Percentiles rank a stretch among this genome's conserved stretches.
Evolutionary conservation across 192 early-diverging fungal genomes (phyloP).

Genomic region (Dissophora ornata): DNA sequence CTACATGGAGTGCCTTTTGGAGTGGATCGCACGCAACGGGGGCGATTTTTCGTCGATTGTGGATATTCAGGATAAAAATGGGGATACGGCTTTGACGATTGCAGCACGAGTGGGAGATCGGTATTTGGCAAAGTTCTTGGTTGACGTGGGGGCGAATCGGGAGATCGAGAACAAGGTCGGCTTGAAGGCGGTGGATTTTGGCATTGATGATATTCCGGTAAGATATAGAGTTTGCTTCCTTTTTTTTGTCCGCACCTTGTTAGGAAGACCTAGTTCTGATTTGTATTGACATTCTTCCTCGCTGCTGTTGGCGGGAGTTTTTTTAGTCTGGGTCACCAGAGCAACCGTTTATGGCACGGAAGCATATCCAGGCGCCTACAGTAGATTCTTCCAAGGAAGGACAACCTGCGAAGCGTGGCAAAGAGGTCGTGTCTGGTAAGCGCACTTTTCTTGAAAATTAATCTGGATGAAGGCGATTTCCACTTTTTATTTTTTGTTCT

Average conservation of each 20-base stretch:
- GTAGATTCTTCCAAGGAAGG: conserved; percentile 19
- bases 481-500: not conserved
- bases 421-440: conserved; percentile 55
- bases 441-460: not conserved
- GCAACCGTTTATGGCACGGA: conserved; percentile 28
- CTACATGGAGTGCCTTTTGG: conserved; percentile 88
- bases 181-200: conserved; percentile 80
- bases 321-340: conserved; percentile 26
- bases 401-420: conserved; percentile 40
- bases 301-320: too few relatives aligned
- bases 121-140: conserved; percentile 72
- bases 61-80: conserved; percentile 75
- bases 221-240: conserved; percentile 2
- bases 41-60: conserved; percentile 62
- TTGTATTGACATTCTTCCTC: not conserved
- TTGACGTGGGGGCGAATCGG: conserved; percentile 83
- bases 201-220: conserved; percentile 53
- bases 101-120: conserved; percentile 82
- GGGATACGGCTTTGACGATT: conserved; percentile 91
- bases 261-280: too few relatives aligned
- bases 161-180: conserved; percentile 81
- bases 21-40: conserved; percentile 68
- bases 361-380: conserved; percentile 7
- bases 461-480: too few relatives aligned
- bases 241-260: not conserved